Evolutionary conservation across 2,329 filamentous ascomycete species (phyloP).

Genomic region (Ophiostoma perfectum): DNA sequence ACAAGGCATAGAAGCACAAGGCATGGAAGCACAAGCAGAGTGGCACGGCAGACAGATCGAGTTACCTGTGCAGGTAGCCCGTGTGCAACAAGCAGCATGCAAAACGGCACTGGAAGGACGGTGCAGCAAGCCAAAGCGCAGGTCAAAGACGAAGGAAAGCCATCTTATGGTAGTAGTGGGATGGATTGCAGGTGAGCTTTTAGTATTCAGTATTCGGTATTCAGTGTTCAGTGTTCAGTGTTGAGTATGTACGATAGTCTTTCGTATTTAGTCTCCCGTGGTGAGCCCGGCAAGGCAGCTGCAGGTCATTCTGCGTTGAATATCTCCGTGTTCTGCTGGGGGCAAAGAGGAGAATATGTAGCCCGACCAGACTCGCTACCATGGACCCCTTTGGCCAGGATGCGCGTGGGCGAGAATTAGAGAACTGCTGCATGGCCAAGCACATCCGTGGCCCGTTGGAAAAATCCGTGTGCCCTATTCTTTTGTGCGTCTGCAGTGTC

Average conservation of each 20-base stretch:
- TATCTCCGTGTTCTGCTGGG: background rate
- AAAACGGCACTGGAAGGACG: too few relatives aligned
- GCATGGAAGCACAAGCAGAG: background rate
- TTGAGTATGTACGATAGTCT: too few relatives aligned
- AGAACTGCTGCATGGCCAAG: background rate
- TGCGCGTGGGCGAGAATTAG: background rate
- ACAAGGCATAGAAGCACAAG: background rate
- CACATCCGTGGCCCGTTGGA: background rate
- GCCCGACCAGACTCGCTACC: background rate
- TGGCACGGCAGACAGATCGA: conserved; percentile 7
- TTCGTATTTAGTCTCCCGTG: too few relatives aligned
- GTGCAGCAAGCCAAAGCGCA: too few relatives aligned
- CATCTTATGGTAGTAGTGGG: too few relatives aligned
- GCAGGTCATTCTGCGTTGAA: background rate
- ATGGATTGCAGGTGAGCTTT: too few relatives aligned
- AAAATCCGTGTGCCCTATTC: background rate
- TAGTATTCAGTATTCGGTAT: too few relatives aligned
- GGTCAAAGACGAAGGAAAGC: too few relatives aligned
- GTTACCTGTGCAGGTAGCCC: background rate
- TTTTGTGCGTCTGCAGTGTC: background rate
- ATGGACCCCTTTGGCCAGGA: background rate
- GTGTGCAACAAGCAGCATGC: background rate
- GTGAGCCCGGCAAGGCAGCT: background rate
- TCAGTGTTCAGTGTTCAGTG: too few relatives aligned
- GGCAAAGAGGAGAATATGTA: background rate